Conservation (phyloP, 768 basidiomycete genomes). For the Hypsizygus marmoreus region DNA sequence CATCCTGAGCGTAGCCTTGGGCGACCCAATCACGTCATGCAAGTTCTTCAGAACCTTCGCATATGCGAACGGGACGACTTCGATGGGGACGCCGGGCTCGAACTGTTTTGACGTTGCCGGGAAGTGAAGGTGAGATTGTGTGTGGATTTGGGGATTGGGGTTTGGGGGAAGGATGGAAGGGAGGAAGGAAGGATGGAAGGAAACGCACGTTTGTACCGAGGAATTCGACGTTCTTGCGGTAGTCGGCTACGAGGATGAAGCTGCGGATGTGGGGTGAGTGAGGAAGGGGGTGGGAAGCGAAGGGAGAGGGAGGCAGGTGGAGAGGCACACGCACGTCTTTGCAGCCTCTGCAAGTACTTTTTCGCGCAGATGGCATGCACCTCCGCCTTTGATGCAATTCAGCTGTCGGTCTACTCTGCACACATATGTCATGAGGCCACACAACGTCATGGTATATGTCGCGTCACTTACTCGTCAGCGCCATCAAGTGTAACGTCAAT, state of each 20-base stretch:
- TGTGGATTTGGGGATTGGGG: constrained; percentile 1
- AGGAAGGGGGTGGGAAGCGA: constrained; percentile 3
- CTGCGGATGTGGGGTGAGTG: constrained; percentile 33
- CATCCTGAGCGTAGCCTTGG: constrained; percentile 85
- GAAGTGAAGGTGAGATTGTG: background rate
- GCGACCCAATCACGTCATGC: constrained; percentile 58
- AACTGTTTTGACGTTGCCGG: constrained; percentile 50
- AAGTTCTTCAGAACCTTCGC: constrained; percentile 81
- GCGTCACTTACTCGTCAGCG: constrained; percentile 81
- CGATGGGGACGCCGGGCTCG: constrained; percentile 88
- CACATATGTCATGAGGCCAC: background rate
- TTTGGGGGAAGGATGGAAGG: background rate
- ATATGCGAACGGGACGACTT: constrained; percentile 97
- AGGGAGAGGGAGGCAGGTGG: constrained; percentile 1
- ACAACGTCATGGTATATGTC: background rate
- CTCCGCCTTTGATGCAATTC: constrained; percentile 97
- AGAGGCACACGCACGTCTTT: constrained; percentile 55
- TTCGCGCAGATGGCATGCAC: constrained; percentile 94
- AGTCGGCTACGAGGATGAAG: constrained; percentile 92
- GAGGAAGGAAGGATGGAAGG: background rate
- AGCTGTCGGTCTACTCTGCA: constrained; percentile 79
- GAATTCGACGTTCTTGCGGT: constrained; percentile 85
- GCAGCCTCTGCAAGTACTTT: constrained; percentile 98
- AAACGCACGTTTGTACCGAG: constrained; percentile 79
- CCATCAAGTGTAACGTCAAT: constrained; percentile 99